Conservation (phyloP, 2,329 filamentous ascomycete species). For the Coniella vitis region DNA sequence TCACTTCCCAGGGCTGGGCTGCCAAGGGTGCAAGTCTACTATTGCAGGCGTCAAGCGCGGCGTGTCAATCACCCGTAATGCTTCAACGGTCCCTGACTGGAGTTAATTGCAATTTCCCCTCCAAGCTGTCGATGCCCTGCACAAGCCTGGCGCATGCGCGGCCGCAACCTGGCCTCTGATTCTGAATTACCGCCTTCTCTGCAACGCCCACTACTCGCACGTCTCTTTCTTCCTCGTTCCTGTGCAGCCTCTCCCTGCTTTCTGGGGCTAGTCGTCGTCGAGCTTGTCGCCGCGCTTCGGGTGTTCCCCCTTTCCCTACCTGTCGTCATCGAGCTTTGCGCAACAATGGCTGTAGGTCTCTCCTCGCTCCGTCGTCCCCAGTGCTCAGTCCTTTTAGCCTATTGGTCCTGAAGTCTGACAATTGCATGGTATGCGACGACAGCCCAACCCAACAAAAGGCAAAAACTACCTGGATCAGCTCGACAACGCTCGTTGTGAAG, state of each 20-base stretch:
- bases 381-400: background rate
- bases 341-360: constrained; percentile 7
- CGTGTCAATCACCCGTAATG: background rate
- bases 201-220: background rate
- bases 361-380: background rate
- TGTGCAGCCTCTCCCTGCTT: background rate
- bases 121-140: constrained; percentile 4
- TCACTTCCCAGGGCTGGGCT: background rate
- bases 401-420: background rate
- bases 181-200: background rate
- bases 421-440: background rate
- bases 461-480: constrained; percentile 74
- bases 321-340: background rate
- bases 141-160: background rate
- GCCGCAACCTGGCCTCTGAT: background rate
- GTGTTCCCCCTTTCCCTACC: background rate
- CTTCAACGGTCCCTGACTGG: constrained; percentile 1
- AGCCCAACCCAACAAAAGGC: constrained; percentile 58
- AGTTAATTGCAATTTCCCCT: constrained; percentile 6
- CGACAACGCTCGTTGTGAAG: constrained; percentile 80
- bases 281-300: background rate
- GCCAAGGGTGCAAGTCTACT: background rate
- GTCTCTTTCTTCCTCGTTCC: background rate
- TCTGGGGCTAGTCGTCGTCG: background rate
- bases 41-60: background rate